Base-by-base conservation (phyloP, 2,329 filamentous ascomycete genomes). In the Penicillium sp. region DNA sequence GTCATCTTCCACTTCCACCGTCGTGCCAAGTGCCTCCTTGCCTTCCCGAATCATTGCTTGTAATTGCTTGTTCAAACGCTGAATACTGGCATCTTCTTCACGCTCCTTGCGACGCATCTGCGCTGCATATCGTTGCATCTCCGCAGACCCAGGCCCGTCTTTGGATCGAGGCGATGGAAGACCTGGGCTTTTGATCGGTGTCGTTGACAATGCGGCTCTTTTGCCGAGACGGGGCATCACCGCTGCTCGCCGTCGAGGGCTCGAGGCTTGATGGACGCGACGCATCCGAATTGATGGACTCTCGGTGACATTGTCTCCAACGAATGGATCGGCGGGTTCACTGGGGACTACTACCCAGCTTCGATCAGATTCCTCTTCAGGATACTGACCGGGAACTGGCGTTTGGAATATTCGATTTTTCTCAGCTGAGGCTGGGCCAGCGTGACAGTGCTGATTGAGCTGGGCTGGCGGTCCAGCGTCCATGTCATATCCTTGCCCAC, bases 21-120 rank as follows among this genome's bases (percentile, higher is more conserved):
- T 83, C 13, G 84, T 84, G 2, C 82, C 89, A 12, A 98, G 66
- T 1, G 92, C 92, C 61, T 92, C 84, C 52, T 83, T 83, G 0
- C 89, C 92, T 63, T 96, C 83, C 2, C 81, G 75, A 37, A 98
- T 93, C 84, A 98, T 87, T 22, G 82, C 84, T 56, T 84, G 78
- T 32, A 96, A 69, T 52, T 84, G 79, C 32, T 78, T 74, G 58
- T 92, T 93, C 64, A 96, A 80, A 16, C 82, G 77, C 32, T 79
- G 80, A 51, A 96, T 83, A 35, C 83, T 80, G 29, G 81, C 78
- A 51, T 96, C 88, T 6, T 85, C 77, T 51, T 89, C 82, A 30
- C 80, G 73, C 53, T 95, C 87, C 41, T 85, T 84, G 34, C 78
- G 77, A 15, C 80, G 72, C 48, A 82, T 77, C 56, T 79, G 76